Conservation (phyloP, 139 green algal genomes). For the Micractinium conductrix region DNA sequence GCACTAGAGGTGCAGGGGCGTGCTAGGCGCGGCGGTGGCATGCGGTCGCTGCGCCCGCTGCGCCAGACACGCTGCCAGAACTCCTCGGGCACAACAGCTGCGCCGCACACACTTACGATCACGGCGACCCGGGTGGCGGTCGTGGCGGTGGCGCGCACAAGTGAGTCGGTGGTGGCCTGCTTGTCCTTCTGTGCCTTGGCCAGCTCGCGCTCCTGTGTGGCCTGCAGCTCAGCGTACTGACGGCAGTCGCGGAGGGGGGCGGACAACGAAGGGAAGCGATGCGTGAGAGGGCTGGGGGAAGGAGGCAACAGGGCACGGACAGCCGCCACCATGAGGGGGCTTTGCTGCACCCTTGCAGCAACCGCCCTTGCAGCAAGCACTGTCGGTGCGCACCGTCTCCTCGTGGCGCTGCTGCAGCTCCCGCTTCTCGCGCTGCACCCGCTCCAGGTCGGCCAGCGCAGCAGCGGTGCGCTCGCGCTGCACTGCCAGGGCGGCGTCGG, state of each 20-base stretch:
- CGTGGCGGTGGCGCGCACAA: conserved; percentile 34
- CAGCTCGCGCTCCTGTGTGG: conserved; percentile 25
- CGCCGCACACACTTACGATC: neutral
- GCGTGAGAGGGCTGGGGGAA: too few relatives aligned
- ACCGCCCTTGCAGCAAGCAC: too few relatives aligned
- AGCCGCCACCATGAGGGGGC: too few relatives aligned
- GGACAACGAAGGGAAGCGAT: too few relatives aligned
- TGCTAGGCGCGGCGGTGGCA: too few relatives aligned
- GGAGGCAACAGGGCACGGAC: too few relatives aligned
- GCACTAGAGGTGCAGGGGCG: neutral
- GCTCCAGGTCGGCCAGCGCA: neutral
- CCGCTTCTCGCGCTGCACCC: neutral
- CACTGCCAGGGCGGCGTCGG: too few relatives aligned
- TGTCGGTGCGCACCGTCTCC: conserved; percentile 1
- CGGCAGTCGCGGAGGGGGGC: neutral
- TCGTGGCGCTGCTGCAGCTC: conserved; percentile 29
- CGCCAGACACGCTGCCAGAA: neutral
- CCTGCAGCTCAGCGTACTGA: conserved; percentile 6
- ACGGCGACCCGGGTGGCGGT: conserved; percentile 32
- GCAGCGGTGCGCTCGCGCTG: too few relatives aligned
- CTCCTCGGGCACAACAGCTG: neutral
- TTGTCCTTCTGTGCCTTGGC: conserved; percentile 15
- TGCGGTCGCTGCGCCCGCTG: too few relatives aligned
- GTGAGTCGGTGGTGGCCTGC: conserved; percentile 33
- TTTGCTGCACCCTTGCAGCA: too few relatives aligned